Base-by-base conservation (phyloP, 306 rosid species). In the Sicyos baderoa region DNA sequence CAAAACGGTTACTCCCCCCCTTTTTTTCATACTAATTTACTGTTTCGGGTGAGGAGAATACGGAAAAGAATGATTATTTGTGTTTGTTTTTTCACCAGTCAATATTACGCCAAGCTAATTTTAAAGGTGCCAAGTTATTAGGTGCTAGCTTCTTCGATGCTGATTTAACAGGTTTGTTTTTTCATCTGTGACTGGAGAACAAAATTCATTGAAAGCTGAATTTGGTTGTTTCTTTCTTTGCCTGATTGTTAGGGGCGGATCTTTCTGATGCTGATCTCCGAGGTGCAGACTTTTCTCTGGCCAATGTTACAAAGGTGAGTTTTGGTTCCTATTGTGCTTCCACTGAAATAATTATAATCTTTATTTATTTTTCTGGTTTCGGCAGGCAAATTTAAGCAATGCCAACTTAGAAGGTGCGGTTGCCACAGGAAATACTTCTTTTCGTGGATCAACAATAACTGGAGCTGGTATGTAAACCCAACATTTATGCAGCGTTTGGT, bases 81-180 rank as follows among this genome's bases (percentile, higher is more conserved):
- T 15, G 22, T 72, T 37, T 13, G 51, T 66, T 70, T 23, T 53
- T 11, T 68, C 76, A 6, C 86, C 84, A 89, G 98, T 92, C 96
- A 11, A 92, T 89, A 68, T 70, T 89, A 70, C 72, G 96, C 68
- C 96, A 90, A 77, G 83, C 96, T 40, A 93, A 93, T 82, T 93
- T 93, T 48, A 85, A 77, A 75, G 96, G 97, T 74, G 90, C 99
- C 9, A 93, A 90, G 74, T 81, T 93, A 76, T 51, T 92, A 66
- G 96, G 95, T 70, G 96, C 95, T 67, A 87, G 96, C 87, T 89
- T 93, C 90, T 93, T 93, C 55, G 97, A 88, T 79, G 87, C 97
- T 67, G 99, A 93, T 84, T 84, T 88, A 80, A 93, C 97, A 58
- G 94, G 98, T 90, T 72, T 45, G 61, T 3, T 51, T 0, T 63